Percentiles rank a stretch among this genome's conserved stretches.
Evolutionary conservation across 768 basidiomycete genomes (phyloP).

Genomic region (Baorangia bicolor): DNA sequence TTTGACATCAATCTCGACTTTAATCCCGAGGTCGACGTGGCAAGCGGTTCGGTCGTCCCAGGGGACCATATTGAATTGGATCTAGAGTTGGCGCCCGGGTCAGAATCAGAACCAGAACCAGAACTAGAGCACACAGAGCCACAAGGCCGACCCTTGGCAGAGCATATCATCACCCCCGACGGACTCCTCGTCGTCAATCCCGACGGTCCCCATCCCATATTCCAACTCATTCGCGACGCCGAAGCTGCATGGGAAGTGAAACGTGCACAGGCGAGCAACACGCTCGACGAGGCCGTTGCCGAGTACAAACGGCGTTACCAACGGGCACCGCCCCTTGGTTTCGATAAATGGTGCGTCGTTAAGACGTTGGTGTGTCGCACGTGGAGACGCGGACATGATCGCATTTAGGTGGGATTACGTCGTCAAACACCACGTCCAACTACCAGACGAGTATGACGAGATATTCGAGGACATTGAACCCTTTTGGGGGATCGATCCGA

Average conservation of each 20-base stretch:
- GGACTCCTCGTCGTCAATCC: conserved; percentile 37
- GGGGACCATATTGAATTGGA: neutral
- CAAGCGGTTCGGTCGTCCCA: neutral
- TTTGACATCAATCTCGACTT: neutral
- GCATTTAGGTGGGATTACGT: conserved; percentile 43
- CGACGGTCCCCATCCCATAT: conserved; percentile 43
- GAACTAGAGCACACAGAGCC: neutral
- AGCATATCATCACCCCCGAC: conserved; percentile 25
- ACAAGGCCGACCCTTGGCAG: neutral
- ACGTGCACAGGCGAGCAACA: conserved; percentile 34
- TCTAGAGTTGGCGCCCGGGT: neutral
- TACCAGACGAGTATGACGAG: conserved; percentile 50
- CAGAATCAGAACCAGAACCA: neutral
- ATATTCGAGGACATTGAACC: conserved; percentile 39
- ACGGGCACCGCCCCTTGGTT: conserved; percentile 39
- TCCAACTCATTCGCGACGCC: conserved; percentile 39
- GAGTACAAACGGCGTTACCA: conserved; percentile 39
- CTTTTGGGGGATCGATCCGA: conserved; percentile 38
- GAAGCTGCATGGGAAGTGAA: conserved; percentile 39
- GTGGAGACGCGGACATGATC: neutral
- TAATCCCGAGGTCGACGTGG: neutral
- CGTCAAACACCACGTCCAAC: conserved; percentile 36
- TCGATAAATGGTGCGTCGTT: conserved; percentile 41
- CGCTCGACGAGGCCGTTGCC: conserved; percentile 36
- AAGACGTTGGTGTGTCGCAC: neutral